Evolutionary conservation across 2,329 filamentous ascomycete species (phyloP), one percentile per base, ranked within the genome.

Genomic region (Thielaviopsis ethacetica): DNA sequence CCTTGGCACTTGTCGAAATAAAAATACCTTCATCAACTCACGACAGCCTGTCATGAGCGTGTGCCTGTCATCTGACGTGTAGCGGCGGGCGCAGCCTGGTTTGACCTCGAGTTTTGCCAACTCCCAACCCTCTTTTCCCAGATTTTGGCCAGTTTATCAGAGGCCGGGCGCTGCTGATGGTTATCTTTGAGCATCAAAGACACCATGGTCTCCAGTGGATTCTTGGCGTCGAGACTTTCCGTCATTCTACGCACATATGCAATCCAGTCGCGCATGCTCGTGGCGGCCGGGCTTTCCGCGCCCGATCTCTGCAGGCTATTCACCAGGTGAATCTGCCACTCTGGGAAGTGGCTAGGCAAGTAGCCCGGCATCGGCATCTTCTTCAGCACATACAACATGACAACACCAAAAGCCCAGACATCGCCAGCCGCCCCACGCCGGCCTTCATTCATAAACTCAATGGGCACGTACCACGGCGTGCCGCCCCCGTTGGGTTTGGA

Each of bases 401-500:
- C 81, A 55, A 82, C 72, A 53, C 79, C 79, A 30, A 82, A 68
- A 0, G 78, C 79, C 79, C 79, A 82, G 9, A 81, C 77, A 63
- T 82, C 79, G 30, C 78, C 79, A 1, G 78, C 70, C 3, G 75
- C 67, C 3, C 79, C 79, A 34, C 79, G 77, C 53, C 73, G 70
- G 66, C 76, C 78, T 57, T 72, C 69, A 13, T 75, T 76, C 61
- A 82, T 79, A 65, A 80, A 83, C 66, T 83, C 80, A 22, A 79
- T 79, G 1, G 80, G 79, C 21, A 83, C 73, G 65, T 83, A 83
- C 68, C 80, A 82, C 13, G 80, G 80, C 15, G 80, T 83, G 55
- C 80, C 80, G 26, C 79, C 79, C 9, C 73, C 73, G 2, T 72
- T 75, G 13, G 74, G 72, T 58, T 66, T 69, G 21, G 71, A 72